phyloP scores from a whole-genome alignment of 1,139 yeast species.

The Suhomyces yuchorum region DNA sequence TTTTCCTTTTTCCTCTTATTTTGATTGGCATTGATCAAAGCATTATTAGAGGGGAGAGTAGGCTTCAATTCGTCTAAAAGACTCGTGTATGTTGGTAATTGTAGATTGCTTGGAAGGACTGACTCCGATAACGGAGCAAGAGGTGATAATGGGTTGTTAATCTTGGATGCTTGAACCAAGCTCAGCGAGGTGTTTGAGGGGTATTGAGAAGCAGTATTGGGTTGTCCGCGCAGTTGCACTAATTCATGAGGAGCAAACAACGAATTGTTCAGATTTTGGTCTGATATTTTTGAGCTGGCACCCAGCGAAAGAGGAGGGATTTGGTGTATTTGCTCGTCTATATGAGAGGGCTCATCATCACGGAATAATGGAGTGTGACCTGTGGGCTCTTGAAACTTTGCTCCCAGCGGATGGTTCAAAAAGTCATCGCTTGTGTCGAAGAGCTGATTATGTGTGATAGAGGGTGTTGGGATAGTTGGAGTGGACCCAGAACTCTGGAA shows the following conservation, averaged over 20 bases:
- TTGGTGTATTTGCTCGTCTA: background rate
- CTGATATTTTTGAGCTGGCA: background rate
- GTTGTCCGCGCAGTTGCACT: slow-evolving; percentile 12
- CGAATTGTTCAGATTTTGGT: background rate
- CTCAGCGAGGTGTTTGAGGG: slow-evolving; percentile 12
- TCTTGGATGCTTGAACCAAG: slow-evolving; percentile 13
- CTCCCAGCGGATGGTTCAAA: slow-evolving; percentile 6
- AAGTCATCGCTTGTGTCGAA: slow-evolving; percentile 7
- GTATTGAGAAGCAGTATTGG: slow-evolving; percentile 10
- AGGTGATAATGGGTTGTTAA: slow-evolving; percentile 30
- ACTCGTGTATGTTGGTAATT: slow-evolving; percentile 17
- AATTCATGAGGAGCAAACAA: slow-evolving; percentile 8
- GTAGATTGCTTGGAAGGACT: slow-evolving; percentile 32
- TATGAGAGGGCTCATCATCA: slow-evolving; percentile 2
- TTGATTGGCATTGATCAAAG: slow-evolving; percentile 9
- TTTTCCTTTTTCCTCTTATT: slow-evolving; percentile 36
- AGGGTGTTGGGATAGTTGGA: slow-evolving; percentile 9
- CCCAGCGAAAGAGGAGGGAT: background rate
- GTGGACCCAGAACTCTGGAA: slow-evolving; percentile 10
- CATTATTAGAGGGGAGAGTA: slow-evolving; percentile 3
- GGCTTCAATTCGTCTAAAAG: slow-evolving; percentile 10
- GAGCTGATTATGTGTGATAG: slow-evolving; percentile 10
- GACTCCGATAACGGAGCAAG: slow-evolving; percentile 41
- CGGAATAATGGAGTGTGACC: slow-evolving; percentile 12
- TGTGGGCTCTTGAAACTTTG: slow-evolving; percentile 5